Evolutionary conservation across 306 rosid genomes (phyloP), one percentile per base, ranked within the genome.

Genomic region (Vicia faba): DNA sequence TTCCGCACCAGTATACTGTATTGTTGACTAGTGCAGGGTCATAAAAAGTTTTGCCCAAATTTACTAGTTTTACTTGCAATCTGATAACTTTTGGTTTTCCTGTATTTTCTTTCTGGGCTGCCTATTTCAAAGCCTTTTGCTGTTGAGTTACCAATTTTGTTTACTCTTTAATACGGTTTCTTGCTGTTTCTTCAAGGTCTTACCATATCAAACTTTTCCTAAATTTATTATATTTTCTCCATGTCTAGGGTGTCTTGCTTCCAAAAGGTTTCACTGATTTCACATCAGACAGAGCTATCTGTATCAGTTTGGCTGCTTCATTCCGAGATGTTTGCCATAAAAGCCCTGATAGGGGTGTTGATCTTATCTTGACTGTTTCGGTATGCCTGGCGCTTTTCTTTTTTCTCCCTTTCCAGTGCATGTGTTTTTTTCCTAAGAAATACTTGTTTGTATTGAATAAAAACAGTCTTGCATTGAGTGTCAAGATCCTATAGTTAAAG

Each of bases 261-360:
- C 88, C 96, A 11, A 83, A 84, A 79, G 66, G 81, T 44, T 82
- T 93, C 26, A 14, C 85, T 38, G 88, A 93, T 75, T 89, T 82
- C 72, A 61, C 41, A 70, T 78, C 82, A 36, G 85, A 93, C 71
- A 88, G 88, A 84, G 71, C 77, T 49, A 80, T 86, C 78, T 83
- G 93, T 68, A 71, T 89, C 79, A 88, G 98, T 80, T 74, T 81
- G 70, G 96, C 98, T 43, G 88, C 91, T 83, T 93, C 98, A 49
- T 78, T 93, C 64, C 88, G 91, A 64, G 97, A 89, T 83, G 92
- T 93, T 77, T 93, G 97, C 84, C 86, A 79, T 75, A 89, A 74
- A 83, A 81, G 78, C 79, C 88, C 97, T 70, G 98, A 93, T 71
- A 80, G 97, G 93, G 98, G 98, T 39, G 82, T 92, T 75, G 98